Conservation (phyloP, 2,329 filamentous ascomycete genomes). For the Epicoccum sorghinum region DNA sequence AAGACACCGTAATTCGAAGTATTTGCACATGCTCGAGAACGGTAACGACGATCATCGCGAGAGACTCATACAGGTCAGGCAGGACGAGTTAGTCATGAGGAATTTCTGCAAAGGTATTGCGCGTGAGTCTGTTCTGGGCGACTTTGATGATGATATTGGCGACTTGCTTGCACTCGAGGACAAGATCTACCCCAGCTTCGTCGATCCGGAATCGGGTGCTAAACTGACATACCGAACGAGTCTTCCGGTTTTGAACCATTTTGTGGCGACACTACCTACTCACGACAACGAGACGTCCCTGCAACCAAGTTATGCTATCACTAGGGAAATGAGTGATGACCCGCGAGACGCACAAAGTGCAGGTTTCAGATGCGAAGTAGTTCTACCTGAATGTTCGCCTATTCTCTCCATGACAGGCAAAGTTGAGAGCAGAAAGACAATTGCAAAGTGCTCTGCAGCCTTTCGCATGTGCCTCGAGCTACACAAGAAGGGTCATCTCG, state of each 20-base stretch:
- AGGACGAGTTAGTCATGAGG: slow-evolving; percentile 68
- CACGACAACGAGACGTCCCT: slow-evolving; percentile 56
- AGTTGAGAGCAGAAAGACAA: slow-evolving; percentile 70
- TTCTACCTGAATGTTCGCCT: slow-evolving; percentile 77
- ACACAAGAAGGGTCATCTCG: slow-evolving; percentile 68
- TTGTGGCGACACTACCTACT: slow-evolving; percentile 69
- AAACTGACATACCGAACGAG: slow-evolving; percentile 80
- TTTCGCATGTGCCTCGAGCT: slow-evolving; percentile 81
- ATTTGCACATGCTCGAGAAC: slow-evolving; percentile 81
- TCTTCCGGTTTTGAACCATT: slow-evolving; percentile 73
- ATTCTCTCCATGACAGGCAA: slow-evolving; percentile 70
- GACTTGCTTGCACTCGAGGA: slow-evolving; percentile 61
- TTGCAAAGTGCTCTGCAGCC: slow-evolving; percentile 87
- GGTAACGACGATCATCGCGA: slow-evolving; percentile 67
- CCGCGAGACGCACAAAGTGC: slow-evolving; percentile 9
- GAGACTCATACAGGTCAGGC: slow-evolving; percentile 64
- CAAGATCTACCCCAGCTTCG: slow-evolving; percentile 58
- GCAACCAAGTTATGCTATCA: slow-evolving; percentile 66
- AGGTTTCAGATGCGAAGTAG: slow-evolving; percentile 69
- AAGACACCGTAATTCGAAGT: slow-evolving; percentile 76
- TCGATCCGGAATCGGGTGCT: slow-evolving; percentile 71
- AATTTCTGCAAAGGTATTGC: slow-evolving; percentile 77
- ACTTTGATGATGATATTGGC: slow-evolving; percentile 63
- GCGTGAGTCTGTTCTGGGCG: slow-evolving; percentile 71
- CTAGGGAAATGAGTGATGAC: slow-evolving; percentile 16